Percentiles rank a stretch among this genome's conserved stretches.
These are phyloP conservation scores for Cercophora newfieldiana DNA, from an alignment of 495 filamentous ascomycete species.

Conservation along the genomic window DNA sequence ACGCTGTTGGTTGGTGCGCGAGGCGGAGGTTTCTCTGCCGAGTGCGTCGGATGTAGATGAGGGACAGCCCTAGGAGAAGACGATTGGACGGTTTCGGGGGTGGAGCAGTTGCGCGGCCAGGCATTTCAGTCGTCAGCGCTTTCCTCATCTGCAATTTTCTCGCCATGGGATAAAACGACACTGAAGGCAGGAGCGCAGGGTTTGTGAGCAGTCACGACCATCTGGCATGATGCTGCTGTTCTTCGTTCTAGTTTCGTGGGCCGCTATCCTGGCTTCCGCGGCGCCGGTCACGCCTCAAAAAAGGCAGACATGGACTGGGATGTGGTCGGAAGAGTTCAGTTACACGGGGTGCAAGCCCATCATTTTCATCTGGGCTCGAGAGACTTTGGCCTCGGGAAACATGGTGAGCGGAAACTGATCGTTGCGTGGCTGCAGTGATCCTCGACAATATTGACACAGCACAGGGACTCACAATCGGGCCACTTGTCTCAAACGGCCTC, in stretches of 20 bases:
- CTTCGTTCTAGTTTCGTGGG: not conserved
- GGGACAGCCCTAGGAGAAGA: not conserved
- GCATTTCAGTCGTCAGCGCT: not conserved
- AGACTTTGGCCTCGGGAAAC: not conserved
- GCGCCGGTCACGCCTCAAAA: not conserved
- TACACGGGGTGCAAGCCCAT: not conserved
- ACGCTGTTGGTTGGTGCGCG: not conserved
- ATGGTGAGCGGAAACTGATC: not conserved
- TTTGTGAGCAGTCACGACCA: not conserved
- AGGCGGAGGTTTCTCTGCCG: not conserved
- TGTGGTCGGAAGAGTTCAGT: slow-evolving; percentile 7
- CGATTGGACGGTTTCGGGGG: not conserved
- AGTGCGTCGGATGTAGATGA: not conserved
- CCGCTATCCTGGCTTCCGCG: not conserved
- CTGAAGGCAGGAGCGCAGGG: not conserved
- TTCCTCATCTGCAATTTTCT: no score
- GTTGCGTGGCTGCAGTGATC: no score
- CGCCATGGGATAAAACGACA: not conserved
- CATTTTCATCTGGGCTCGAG: not conserved
- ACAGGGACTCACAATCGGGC: not conserved
- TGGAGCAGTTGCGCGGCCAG: no score
- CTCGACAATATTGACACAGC: not conserved
- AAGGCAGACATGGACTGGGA: not conserved
- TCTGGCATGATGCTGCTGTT: not conserved
- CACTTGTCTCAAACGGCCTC: not conserved